Evolutionary conservation across 1,139 yeast species (phyloP).

Genomic region (Casaregolazyma lundiana): DNA sequence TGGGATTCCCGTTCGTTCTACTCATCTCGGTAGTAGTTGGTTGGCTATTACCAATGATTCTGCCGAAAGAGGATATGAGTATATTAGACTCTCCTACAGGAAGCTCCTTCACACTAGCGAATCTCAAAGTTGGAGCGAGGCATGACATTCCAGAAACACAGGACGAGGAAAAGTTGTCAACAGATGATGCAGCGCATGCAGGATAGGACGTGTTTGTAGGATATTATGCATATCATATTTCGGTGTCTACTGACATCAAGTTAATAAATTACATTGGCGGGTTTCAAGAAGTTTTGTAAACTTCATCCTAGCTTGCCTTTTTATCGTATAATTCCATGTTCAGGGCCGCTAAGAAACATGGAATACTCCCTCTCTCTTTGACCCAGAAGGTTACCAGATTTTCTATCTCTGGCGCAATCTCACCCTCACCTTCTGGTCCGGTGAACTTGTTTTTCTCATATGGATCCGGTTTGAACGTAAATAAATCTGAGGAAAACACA

Average conservation of each 20-base stretch:
- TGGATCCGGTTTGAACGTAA: constrained; percentile 37
- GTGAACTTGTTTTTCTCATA: constrained; percentile 30
- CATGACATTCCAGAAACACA: background rate
- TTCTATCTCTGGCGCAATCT: constrained; percentile 48
- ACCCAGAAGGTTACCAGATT: constrained; percentile 65
- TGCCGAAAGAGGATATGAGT: constrained; percentile 56
- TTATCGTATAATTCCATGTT: constrained; percentile 59
- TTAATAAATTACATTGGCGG: background rate
- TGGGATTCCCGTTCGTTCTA: constrained; percentile 88
- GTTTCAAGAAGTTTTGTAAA: background rate
- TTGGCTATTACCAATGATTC: constrained; percentile 53
- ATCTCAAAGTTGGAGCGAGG: constrained; percentile 15
- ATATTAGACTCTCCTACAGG: constrained; percentile 73
- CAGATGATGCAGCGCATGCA: background rate
- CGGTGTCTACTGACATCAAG: background rate
- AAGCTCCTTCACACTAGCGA: constrained; percentile 49
- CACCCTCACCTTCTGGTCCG: constrained; percentile 29
- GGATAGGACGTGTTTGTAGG: background rate
- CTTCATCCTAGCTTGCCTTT: constrained; percentile 1
- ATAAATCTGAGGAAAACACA: constrained; percentile 42
- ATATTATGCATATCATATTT: background rate
- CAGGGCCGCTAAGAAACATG: constrained; percentile 75
- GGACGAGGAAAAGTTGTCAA: background rate
- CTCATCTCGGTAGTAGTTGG: constrained; percentile 64
- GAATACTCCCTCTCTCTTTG: constrained; percentile 62